Evolutionary conservation across 352 stramenopile genomes (phyloP).

Genomic region (Bremia lactucae): DNA sequence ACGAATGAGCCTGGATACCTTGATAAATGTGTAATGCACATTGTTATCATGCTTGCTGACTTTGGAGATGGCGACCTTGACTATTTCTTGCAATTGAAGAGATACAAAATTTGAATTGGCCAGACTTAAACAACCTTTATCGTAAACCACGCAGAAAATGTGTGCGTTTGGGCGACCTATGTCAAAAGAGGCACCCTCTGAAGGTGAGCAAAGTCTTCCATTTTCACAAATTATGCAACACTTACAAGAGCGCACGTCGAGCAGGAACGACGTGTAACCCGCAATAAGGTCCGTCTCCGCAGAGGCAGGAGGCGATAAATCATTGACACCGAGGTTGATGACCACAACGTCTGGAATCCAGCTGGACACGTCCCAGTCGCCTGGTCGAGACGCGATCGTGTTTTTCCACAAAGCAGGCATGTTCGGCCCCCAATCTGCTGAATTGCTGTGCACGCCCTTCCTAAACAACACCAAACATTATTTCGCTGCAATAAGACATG

Average conservation of each 20-base stretch:
- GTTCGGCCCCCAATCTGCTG: conserved; percentile 71
- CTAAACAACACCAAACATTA: conserved; percentile 16
- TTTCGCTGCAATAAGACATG: neutral
- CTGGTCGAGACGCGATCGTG: conserved; percentile 62
- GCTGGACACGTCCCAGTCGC: conserved; percentile 58
- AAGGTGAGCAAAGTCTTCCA: neutral
- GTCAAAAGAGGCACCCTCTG: too few species aligned
- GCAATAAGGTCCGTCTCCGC: conserved; percentile 77
- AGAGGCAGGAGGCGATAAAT: conserved; percentile 73
- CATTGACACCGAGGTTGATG: conserved; percentile 77
- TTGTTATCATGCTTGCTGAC: conserved; percentile 67
- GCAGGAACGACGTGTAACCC: conserved; percentile 55
- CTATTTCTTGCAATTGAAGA: conserved; percentile 74
- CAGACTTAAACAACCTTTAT: conserved; percentile 72
- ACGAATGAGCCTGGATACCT: conserved; percentile 21
- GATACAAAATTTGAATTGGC: conserved; percentile 73
- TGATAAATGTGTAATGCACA: conserved; percentile 77
- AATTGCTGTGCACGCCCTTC: conserved; percentile 82
- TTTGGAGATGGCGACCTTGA: conserved; percentile 75
- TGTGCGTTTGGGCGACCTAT: conserved; percentile 67
- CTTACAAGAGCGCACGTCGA: conserved; percentile 73
- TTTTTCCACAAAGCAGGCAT: conserved; percentile 79
- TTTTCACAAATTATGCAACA: neutral
- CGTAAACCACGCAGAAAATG: conserved; percentile 82
- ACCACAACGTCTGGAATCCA: conserved; percentile 79